Conservation (phyloP, 257 asterid species). For the Nicotiana paniculata region DNA sequence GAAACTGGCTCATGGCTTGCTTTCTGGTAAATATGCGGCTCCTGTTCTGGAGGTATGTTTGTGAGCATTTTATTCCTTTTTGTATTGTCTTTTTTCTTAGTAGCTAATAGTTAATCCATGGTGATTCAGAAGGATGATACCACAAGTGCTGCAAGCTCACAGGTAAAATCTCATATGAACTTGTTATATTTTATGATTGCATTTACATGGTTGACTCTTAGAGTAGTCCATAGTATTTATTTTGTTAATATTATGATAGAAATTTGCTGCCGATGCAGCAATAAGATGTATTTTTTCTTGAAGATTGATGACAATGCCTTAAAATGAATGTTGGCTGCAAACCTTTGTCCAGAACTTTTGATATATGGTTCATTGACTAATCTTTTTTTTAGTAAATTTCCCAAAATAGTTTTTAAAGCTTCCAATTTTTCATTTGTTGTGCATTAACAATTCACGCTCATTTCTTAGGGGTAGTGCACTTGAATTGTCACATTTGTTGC, state of each 20-base stretch:
- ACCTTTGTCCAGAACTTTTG: background rate
- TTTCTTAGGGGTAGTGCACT: background rate
- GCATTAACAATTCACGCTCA: background rate
- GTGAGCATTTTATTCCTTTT: background rate
- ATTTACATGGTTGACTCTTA: background rate
- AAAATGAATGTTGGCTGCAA: background rate
- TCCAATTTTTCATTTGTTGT: background rate
- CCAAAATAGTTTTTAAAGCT: background rate
- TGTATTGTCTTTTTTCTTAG: background rate
- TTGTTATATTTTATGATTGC: background rate
- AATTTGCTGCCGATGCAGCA: background rate
- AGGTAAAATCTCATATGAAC: background rate
- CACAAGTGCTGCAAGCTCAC: conserved; percentile 24
- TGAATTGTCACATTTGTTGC: background rate
- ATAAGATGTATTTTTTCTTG: background rate
- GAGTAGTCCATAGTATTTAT: background rate
- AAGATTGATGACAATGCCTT: background rate
- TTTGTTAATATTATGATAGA: background rate
- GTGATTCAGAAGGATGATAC: conserved; percentile 37
- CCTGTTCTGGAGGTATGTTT: conserved; percentile 60
- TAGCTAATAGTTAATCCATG: conserved; percentile 8
- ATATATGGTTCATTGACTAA: background rate
- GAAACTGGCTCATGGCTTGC: conserved; percentile 92
- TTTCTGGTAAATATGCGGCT: conserved; percentile 85
- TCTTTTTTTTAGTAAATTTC: background rate